These are phyloP conservation scores for Neofusicoccum sp. DNA, from an alignment of 2,329 filamentous ascomycete species.

Conservation along the genomic window DNA sequence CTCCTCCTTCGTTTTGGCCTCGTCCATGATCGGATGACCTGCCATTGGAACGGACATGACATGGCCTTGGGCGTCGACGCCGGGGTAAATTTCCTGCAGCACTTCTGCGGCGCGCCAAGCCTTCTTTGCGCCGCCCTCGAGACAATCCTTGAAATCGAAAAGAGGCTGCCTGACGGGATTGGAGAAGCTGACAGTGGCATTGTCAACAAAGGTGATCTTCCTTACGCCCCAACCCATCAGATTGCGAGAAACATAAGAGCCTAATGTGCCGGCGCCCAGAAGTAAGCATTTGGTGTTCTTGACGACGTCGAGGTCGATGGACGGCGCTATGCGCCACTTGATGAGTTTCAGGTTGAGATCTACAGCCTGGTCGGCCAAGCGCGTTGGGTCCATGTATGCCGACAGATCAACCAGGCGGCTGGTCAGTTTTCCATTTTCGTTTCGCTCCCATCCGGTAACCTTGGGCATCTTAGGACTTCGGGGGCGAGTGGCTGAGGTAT, in stretches of 20 bases:
- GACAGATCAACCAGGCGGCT: conserved; percentile 78
- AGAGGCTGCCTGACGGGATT: conserved; percentile 95
- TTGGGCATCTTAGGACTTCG: conserved; percentile 66
- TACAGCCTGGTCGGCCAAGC: conserved; percentile 87
- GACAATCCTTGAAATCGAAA: conserved; percentile 85
- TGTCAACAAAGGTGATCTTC: conserved; percentile 95
- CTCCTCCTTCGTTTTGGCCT: conserved; percentile 66
- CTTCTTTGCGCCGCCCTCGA: conserved; percentile 80
- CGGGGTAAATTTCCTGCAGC: conserved; percentile 83
- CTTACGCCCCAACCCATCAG: conserved; percentile 93
- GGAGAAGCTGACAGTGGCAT: conserved; percentile 88
- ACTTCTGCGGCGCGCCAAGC: conserved; percentile 77
- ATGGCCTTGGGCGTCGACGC: conserved; percentile 77
- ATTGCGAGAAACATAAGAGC: conserved; percentile 88
- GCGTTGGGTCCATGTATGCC: conserved; percentile 88
- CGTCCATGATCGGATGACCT: conserved; percentile 80
- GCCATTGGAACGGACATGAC: conserved; percentile 91
- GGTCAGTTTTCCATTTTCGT: conserved; percentile 71
- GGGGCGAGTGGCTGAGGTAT: conserved; percentile 22
- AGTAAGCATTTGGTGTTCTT: conserved; percentile 88
- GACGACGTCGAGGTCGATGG: conserved; percentile 81
- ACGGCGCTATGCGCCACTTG: conserved; percentile 95
- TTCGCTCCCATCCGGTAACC: conserved; percentile 92
- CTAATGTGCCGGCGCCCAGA: conserved; percentile 87
- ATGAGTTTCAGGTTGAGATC: conserved; percentile 97